Base-by-base conservation (phyloP, 179 eudicot genomes). In the Drosera spatulata region DNA sequence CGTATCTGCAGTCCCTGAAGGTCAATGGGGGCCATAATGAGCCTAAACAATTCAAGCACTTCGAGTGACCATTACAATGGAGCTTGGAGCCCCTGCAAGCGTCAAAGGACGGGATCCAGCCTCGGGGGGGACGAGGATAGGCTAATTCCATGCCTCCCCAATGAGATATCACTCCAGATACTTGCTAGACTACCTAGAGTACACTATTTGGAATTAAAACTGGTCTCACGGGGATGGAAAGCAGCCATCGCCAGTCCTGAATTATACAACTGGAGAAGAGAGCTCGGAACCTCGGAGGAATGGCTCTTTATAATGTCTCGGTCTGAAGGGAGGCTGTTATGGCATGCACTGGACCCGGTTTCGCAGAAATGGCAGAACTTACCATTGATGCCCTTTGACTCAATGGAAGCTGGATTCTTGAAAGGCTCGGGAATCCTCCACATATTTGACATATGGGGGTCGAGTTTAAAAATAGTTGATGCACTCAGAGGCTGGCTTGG, bases 81-180 rank as follows among this genome's bases (percentile, higher is more conserved):
- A 58, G 57, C 75, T 8, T 53, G 50, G 22, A n/a, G 2, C 55
- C 3, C 43, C 48, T 63, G 76, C 55, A 93, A 93, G 79, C 80
- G 96, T 69, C 95, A 70, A 63, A 84, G 71, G 73, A 74, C 79
- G 14, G 70, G 80, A 14, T 60, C 75, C 2, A 65, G 67, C 70
- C 81, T 54, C 69, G 74, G 72, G 62, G 95, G 86, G 63, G 82
- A 83, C 10, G 74, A 53, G 55, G 73, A 81, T 7, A 75, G 84
- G 39, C 64, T 93, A 58, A 89, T 93, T 66, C 93, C 99, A 3
- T 75, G 72, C 66, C 94, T 93, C 48, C 99, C 99, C 9, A 84
- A 93, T 67, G 99, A 93, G 75, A 73, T 93, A 65, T 86, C 99
- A 22, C 76, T 93, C 8, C 95, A 81, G 61, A 89, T 93, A 69